A percentile compares a stretch with the other conserved stretches of the same genome.
Evolutionary conservation across 805 yeast genomes (phyloP).

Genomic region (Scheffersomyces coipomensis): DNA sequence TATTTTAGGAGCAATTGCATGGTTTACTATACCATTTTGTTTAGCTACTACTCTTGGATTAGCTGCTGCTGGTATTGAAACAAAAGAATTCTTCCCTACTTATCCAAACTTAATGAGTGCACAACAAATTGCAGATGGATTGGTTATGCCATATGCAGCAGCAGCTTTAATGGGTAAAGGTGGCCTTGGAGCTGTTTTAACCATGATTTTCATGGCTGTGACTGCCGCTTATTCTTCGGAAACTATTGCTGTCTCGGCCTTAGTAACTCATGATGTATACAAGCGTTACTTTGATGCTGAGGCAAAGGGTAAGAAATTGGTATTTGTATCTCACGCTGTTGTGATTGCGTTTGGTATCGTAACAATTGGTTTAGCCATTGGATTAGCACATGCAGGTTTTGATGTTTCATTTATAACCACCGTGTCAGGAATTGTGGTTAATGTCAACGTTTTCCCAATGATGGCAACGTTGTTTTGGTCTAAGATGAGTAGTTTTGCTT

Average conservation of each 20-base stretch:
- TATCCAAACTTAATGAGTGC: slow-evolving; percentile 60
- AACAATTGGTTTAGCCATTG: slow-evolving; percentile 86
- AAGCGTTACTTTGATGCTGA: slow-evolving; percentile 75
- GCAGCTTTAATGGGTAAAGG: slow-evolving; percentile 81
- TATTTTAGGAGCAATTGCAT: slow-evolving; percentile 81
- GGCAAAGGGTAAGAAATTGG: slow-evolving; percentile 73
- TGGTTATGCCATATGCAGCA: slow-evolving; percentile 77
- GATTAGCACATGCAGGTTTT: slow-evolving; percentile 76
- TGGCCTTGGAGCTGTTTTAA: slow-evolving; percentile 81
- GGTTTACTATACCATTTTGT: slow-evolving; percentile 89
- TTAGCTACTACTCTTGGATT: slow-evolving; percentile 84
- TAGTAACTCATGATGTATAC: slow-evolving; percentile 83
- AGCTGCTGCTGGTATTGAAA: slow-evolving; percentile 75
- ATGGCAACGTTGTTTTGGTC: slow-evolving; percentile 62
- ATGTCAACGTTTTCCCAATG: slow-evolving; percentile 82
- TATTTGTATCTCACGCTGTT: slow-evolving; percentile 63
- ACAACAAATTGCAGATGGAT: slow-evolving; percentile 77
- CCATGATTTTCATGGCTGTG: slow-evolving; percentile 86
- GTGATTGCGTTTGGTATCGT: slow-evolving; percentile 56
- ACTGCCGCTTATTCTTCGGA: slow-evolving; percentile 93
- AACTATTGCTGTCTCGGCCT: slow-evolving; percentile 81
- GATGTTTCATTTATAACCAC: slow-evolving; percentile 86
- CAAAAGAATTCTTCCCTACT: slow-evolving; percentile 71
- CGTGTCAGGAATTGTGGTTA: slow-evolving; percentile 85
- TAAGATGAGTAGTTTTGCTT: slow-evolving; percentile 68